Percentiles rank a stretch among this genome's conserved stretches.
These are phyloP conservation scores for Hemileccinum impolitum DNA, from an alignment of 768 basidiomycete genomes.

Conservation along the genomic window DNA sequence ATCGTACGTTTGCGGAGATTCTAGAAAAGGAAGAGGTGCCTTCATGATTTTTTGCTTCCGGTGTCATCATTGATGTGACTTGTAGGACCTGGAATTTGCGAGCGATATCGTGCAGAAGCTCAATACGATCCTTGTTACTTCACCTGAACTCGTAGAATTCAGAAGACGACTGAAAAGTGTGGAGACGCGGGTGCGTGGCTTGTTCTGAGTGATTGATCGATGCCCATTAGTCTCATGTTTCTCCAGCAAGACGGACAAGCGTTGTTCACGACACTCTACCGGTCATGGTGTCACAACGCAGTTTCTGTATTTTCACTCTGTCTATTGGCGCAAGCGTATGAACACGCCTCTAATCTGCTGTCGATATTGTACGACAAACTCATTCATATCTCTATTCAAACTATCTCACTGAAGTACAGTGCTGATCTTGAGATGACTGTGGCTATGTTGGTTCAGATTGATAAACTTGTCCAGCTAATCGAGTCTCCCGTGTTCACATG, in stretches of 20 bases:
- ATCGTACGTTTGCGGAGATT: slow-evolving; percentile 93
- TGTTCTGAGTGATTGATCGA: not conserved
- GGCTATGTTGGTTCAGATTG: slow-evolving; percentile 89
- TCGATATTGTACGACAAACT: slow-evolving; percentile 77
- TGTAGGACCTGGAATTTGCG: slow-evolving; percentile 93
- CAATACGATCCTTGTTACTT: slow-evolving; percentile 94
- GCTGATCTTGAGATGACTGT: slow-evolving; percentile 98
- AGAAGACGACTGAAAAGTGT: slow-evolving; percentile 88
- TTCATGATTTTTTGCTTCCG: not conserved
- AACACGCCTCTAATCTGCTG: slow-evolving; percentile 94
- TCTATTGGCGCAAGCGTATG: slow-evolving; percentile 95
- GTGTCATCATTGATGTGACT: not conserved
- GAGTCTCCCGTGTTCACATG: slow-evolving; percentile 99
- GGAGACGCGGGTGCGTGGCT: slow-evolving; percentile 74
- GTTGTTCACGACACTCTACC: slow-evolving; percentile 88
- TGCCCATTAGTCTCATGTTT: not conserved
- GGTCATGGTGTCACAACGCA: slow-evolving; percentile 98
- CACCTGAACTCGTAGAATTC: slow-evolving; percentile 94
- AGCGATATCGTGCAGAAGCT: slow-evolving; percentile 97
- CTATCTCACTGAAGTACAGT: slow-evolving; percentile 38
- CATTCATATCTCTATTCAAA: not conserved
- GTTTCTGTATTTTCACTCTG: slow-evolving; percentile 96
- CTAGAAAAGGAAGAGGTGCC: slow-evolving; percentile 95
- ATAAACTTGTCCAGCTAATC: slow-evolving; percentile 96
- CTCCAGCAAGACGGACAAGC: slow-evolving; percentile 91